Percentiles rank a stretch among this genome's conserved stretches.
phyloP scores from a whole-genome alignment of 306 rosid species.

The Mucuna pruriens region DNA sequence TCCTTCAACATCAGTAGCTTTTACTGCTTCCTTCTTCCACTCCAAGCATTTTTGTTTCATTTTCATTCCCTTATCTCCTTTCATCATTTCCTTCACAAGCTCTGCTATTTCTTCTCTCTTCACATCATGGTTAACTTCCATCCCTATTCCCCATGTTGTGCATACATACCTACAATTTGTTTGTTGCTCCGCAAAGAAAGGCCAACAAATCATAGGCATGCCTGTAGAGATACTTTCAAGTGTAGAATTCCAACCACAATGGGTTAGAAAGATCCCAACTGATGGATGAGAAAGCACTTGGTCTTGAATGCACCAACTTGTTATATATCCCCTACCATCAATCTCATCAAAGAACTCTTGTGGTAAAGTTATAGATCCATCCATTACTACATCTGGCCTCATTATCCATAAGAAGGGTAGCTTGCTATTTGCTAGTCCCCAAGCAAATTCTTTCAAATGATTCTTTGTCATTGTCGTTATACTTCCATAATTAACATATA shows the following conservation, averaged over 20 bases:
- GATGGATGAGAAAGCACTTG: constrained; percentile 30
- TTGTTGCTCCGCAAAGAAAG: constrained; percentile 34
- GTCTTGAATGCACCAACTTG: constrained; percentile 33
- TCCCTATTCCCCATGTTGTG: constrained; percentile 13
- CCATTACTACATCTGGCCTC: not conserved
- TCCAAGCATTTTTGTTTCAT: constrained; percentile 10
- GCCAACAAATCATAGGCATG: constrained; percentile 35
- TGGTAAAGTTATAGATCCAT: not conserved
- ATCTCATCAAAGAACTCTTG: constrained; percentile 23
- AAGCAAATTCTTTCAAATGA: constrained; percentile 32
- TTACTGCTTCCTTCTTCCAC: constrained; percentile 6
- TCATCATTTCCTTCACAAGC: not conserved
- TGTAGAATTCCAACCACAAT: constrained; percentile 38
- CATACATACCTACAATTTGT: constrained; percentile 29
- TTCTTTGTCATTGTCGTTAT: constrained; percentile 3
- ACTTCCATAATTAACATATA: constrained; percentile 39
- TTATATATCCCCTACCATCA: constrained; percentile 26
- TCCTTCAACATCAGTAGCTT: constrained; percentile 7
- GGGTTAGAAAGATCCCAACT: constrained; percentile 21
- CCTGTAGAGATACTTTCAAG: not conserved
- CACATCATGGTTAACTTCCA: not conserved
- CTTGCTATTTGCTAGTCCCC: constrained; percentile 37
- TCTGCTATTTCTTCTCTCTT: constrained; percentile 12
- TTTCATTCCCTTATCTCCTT: constrained; percentile 30
- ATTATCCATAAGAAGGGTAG: constrained; percentile 38